Evolutionary conservation across 306 rosid species (phyloP), one percentile per base, ranked within the genome.

Genomic region (Hippophae tibetana): DNA sequence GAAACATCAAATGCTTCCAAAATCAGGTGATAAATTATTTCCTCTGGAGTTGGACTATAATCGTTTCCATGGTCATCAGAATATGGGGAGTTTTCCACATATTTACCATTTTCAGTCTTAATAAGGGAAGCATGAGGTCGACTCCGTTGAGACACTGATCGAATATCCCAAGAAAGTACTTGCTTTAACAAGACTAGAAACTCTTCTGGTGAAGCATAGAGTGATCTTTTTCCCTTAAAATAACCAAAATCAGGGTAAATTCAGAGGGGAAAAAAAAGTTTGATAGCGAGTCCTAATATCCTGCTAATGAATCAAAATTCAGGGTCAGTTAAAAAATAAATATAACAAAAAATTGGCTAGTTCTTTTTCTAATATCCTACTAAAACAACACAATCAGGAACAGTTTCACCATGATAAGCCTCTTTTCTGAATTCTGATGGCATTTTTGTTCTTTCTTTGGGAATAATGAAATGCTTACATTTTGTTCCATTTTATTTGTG

Each of bases 81-180:
- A 72, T 81, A 82, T 62, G 73, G 82, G 60, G 72, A 5, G 9
- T 71, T 70, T 40, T 42, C 77, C 46, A 42, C 55, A 10, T 13
- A 23, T 61, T 73, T 58, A 13, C 61, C 76, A 12, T 63, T 72
- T 57, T 72, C 80, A 12, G 72, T 75, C 48, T 56, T 57, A 31
- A 56, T 9, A 62, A 52, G 55, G 60, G 70, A 71, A 50, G 68
- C 72, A 18, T 71, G 93, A 73, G 89, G 93, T 31, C 76, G 79
- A 50, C 63, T 92, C 43, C 90, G 77, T 71, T 92, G 99, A 68
- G 89, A 73, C 71, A 80, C 23, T 38, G 98, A 85, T 43, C 95
- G 86, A 48, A 92, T 85, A 79, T 92, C 99, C 96, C 96, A 88
- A 8, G 99, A 83, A 69, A 92, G 96, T 66, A 92, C 96, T 74